Conservation (phyloP, 805 yeast genomes). For the Suhomyces faveliae region DNA sequence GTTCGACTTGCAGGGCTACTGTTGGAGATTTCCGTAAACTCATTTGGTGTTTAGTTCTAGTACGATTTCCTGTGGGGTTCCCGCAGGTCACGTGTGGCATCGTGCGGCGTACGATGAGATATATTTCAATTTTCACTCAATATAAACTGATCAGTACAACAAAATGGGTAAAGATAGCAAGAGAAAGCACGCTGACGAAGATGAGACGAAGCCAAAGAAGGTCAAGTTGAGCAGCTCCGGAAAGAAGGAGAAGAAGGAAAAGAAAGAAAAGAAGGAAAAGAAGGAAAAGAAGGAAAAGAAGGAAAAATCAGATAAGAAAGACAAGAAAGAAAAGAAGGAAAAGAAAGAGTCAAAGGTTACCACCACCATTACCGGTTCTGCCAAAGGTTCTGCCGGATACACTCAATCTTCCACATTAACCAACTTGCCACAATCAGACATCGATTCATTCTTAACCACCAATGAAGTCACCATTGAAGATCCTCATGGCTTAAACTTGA, state of each 20-base stretch:
- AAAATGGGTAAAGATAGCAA: conserved; percentile 22
- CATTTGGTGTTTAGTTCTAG: too few relatives aligned
- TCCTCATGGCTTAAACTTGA: conserved; percentile 47
- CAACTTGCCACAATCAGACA: conserved; percentile 49
- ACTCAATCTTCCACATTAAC: conserved; percentile 40
- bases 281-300: conserved; percentile 39
- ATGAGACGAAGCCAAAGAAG: conserved; percentile 25
- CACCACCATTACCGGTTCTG: conserved; percentile 10
- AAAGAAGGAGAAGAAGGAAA: conserved; percentile 40
- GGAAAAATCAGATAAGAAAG: conserved; percentile 32
- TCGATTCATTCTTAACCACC: conserved; percentile 59
- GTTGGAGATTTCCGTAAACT: too few relatives aligned
- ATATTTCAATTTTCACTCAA: conserved; percentile 2
- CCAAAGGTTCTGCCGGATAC: conserved; percentile 23
- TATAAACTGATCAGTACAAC: neutral
- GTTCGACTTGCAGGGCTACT: too few relatives aligned
- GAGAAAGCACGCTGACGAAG: conserved; percentile 26
- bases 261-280: conserved; percentile 37
- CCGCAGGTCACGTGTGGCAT: conserved; percentile 5
- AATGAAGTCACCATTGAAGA: conserved; percentile 84
- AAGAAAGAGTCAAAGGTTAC: conserved; percentile 16
- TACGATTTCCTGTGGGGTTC: too few relatives aligned
- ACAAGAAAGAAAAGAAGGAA: conserved; percentile 27
- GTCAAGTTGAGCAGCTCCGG: conserved; percentile 33
- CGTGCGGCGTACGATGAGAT: conserved; percentile 4